Evolutionary conservation across 768 basidiomycete species (phyloP).

Genomic region (Leccinum fibrillosum): DNA sequence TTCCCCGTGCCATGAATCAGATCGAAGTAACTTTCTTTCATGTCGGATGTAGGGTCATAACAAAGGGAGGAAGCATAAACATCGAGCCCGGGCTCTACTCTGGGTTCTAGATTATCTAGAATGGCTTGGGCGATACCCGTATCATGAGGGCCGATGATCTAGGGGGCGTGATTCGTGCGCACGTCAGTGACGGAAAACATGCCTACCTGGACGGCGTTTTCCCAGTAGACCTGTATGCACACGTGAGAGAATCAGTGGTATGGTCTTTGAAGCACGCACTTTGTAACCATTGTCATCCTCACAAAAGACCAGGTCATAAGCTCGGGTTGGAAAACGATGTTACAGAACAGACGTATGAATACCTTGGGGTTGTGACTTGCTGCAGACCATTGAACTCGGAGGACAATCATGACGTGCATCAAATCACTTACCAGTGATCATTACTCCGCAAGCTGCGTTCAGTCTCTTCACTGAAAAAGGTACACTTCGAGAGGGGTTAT

Average conservation of each 20-base stretch:
- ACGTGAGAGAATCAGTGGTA: neutral
- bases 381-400: slow-evolving; percentile 21
- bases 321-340: neutral
- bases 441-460: slow-evolving; percentile 76
- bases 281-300: slow-evolving; percentile 90
- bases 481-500: slow-evolving; percentile 46
- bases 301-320: slow-evolving; percentile 2
- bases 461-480: slow-evolving; percentile 71
- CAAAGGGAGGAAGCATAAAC: slow-evolving; percentile 43
- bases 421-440: slow-evolving; percentile 73
- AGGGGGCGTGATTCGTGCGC: neutral
- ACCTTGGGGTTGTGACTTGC: slow-evolving; percentile 91
- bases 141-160: slow-evolving; percentile 89
- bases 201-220: slow-evolving; percentile 77
- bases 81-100: slow-evolving; percentile 37
- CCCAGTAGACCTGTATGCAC: slow-evolving; percentile 73
- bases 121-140: slow-evolving; percentile 70
- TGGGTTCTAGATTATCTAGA: slow-evolving; percentile 53
- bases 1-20: slow-evolving; percentile 27
- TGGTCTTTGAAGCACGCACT: slow-evolving; percentile 32
- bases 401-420: neutral
- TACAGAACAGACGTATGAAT: neutral
- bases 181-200: neutral
- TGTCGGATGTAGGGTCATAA: slow-evolving; percentile 54
- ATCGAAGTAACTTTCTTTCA: slow-evolving; percentile 58